Evolutionary conservation across 2,329 filamentous ascomycete genomes (phyloP), one percentile per base, ranked within the genome.

Genomic region (Xylariales sp.): DNA sequence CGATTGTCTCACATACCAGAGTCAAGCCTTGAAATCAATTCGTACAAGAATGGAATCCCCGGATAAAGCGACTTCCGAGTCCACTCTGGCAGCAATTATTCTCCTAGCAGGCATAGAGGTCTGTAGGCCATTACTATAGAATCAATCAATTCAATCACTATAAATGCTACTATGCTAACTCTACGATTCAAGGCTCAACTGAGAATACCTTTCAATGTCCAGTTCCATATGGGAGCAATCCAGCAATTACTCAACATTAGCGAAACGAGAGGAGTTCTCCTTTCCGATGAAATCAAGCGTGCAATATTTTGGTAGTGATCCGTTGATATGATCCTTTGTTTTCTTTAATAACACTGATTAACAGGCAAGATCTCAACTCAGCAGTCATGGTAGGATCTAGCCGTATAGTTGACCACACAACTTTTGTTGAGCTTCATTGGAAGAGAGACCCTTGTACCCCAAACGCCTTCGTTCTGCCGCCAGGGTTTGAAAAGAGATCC

Each of bases 351-450:
- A 14, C 17, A 14, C 32, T 41, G 15, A 43, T 17, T 31, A 2
- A 37, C 8, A 68, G 65, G 66, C 65, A 67, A 47, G 66, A 69
- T 32, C 43, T 69, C 31, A 66, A 69, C 41, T 55, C 60, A 0
- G 59, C 60, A 0, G 42, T 69, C 14, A 37, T 69, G 40, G 52
- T 61, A 14, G 62, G 63, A 0, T 64, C 65, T 1, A 53, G 27
- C 3, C 66, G 65, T 0, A 52, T 66, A 5, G 55, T 66, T 15
- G 47, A 62, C 32, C 64, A 69, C 38, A 61, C 46, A 2, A 67
- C 63, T 0, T 69, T 69, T 21, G 11, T 53, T 2, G 66, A 69
- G 40, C 56, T 69, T 13, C 48, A 50, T 0, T 69, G 66, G 65
- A 51, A 11, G 29, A 51, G 66, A 50, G 55, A 66, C 38, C 39